Percentiles rank a stretch among this genome's conserved stretches.
These are phyloP conservation scores for Suillus tomentosus DNA, from an alignment of 768 basidiomycete genomes.

Conservation along the genomic window DNA sequence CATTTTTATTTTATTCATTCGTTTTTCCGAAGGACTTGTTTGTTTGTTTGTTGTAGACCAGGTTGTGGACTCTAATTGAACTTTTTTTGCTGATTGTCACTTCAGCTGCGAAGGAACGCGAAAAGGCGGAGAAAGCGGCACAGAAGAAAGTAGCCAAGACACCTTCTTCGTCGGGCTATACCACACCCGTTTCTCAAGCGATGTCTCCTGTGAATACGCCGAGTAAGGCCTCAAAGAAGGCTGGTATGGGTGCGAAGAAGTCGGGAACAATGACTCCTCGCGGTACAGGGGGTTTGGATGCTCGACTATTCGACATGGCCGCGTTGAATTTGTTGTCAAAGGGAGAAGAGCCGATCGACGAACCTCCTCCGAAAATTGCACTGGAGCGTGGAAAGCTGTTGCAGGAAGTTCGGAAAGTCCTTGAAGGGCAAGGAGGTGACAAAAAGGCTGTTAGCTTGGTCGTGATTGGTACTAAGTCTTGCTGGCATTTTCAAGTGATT, in stretches of 20 bases:
- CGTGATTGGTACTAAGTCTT: constrained; percentile 71
- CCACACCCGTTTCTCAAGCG: constrained; percentile 44
- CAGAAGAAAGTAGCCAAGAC: constrained; percentile 42
- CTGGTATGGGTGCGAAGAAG: constrained; percentile 31
- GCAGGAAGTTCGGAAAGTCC: constrained; percentile 66
- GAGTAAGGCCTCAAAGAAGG: constrained; percentile 45
- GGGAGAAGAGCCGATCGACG: constrained; percentile 44
- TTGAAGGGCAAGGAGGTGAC: constrained; percentile 48
- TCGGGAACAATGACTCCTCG: constrained; percentile 48
- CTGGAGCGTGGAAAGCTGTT: constrained; percentile 81
- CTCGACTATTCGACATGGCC: constrained; percentile 69
- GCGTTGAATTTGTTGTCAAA: constrained; percentile 65
- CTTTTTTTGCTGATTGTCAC: constrained; percentile 40
- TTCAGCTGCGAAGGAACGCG: constrained; percentile 78
- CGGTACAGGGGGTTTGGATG: constrained; percentile 44
- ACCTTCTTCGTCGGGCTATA: constrained; percentile 40
- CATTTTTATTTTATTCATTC: constrained; percentile 7
- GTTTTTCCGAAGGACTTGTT: constrained; percentile 14
- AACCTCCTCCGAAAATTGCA: constrained; percentile 62
- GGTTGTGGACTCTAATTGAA: constrained; percentile 34
- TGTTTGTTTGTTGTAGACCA: constrained; percentile 30
- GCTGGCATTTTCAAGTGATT: constrained; percentile 5
- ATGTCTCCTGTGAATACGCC: constrained; percentile 46
- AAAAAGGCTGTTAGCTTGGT: constrained; percentile 84
- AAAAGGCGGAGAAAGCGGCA: constrained; percentile 66